Percentiles rank a stretch among this genome's conserved stretches.
phyloP scores from a whole-genome alignment of 2,329 filamentous ascomycete genomes.

The Dothistroma pini region DNA sequence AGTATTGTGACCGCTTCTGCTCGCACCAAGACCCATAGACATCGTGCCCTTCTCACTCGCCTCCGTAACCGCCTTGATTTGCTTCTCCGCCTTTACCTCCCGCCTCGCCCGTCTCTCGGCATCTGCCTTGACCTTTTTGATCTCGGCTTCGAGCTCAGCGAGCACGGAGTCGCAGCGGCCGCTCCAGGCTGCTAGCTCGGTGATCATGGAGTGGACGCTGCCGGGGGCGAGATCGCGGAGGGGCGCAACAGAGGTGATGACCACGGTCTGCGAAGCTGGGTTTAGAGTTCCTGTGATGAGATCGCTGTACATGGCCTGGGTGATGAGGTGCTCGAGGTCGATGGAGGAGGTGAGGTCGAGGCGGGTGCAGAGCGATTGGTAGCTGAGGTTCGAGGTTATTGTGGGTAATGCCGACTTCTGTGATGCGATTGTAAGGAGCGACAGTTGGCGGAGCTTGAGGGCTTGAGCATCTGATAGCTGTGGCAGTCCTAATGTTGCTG shows the following conservation, averaged over 20 bases:
- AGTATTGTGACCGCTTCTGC: slow-evolving; percentile 13
- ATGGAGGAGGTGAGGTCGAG: slow-evolving; percentile 65
- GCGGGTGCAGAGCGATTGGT: slow-evolving; percentile 61
- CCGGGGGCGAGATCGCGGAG: slow-evolving; percentile 79
- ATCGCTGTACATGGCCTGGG: slow-evolving; percentile 80
- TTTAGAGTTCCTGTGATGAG: slow-evolving; percentile 81
- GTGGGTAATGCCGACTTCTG: slow-evolving; percentile 43
- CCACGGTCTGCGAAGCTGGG: slow-evolving; percentile 68
- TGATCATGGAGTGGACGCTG: slow-evolving; percentile 65
- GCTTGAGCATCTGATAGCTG: slow-evolving; percentile 67
- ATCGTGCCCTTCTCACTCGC: slow-evolving; percentile 19
- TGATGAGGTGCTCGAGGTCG: slow-evolving; percentile 81
- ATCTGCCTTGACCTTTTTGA: slow-evolving; percentile 58
- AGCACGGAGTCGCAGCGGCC: slow-evolving; percentile 73
- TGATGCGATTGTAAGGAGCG: slow-evolving; percentile 75
- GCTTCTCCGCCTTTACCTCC: slow-evolving; percentile 41
- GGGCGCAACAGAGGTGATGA: slow-evolving; percentile 75
- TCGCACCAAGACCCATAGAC: slow-evolving; percentile 4
- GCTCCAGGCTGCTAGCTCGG: slow-evolving; percentile 70
- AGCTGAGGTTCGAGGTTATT: slow-evolving; percentile 59
- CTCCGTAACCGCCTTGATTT: slow-evolving; percentile 35
- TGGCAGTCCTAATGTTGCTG: slow-evolving; percentile 58
- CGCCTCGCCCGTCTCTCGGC: slow-evolving; percentile 42
- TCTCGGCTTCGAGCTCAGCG: slow-evolving; percentile 69
- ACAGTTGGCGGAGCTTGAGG: slow-evolving; percentile 85